phyloP scores from a whole-genome alignment of 2,329 filamentous ascomycete species.

The Penicillium oxalicum region DNA sequence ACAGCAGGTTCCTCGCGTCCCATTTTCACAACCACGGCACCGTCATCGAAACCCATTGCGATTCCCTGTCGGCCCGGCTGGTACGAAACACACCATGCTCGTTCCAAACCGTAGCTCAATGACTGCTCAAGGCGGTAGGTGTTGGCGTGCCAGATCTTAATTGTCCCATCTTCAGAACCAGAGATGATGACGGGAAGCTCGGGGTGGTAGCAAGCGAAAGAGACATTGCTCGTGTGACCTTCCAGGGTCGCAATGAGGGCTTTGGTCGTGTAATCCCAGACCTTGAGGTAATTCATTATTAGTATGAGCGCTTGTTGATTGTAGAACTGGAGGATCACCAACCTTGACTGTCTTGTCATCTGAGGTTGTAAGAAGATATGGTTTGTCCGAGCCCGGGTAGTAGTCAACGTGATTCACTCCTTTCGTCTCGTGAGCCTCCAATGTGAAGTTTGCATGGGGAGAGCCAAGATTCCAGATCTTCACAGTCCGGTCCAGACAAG shows the following conservation, averaged over 20 bases:
- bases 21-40: constrained; percentile 95
- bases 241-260: constrained; percentile 93
- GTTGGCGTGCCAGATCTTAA: constrained; percentile 98
- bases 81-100: constrained; percentile 95
- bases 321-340: background rate
- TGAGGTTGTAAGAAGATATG: constrained; percentile 90
- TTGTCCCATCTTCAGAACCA: constrained; percentile 91
- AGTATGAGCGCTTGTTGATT: background rate
- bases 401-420: constrained; percentile 98
- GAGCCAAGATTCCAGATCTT: constrained; percentile 98
- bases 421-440: constrained; percentile 95
- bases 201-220: constrained; percentile 95
- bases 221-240: constrained; percentile 96
- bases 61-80: constrained; percentile 92
- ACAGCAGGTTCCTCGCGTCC: constrained; percentile 95
- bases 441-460: constrained; percentile 88
- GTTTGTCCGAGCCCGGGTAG: constrained; percentile 62
- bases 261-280: constrained; percentile 99
- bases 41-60: constrained; percentile 94
- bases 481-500: constrained; percentile 91
- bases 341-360: constrained; percentile 92
- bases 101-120: constrained; percentile 88
- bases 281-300: background rate
- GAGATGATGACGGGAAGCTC: constrained; percentile 96
- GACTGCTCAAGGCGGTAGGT: constrained; percentile 96